These are phyloP conservation scores for Plantago coronopus DNA, from an alignment of 305 asterid genomes.

Conservation along the genomic window DNA sequence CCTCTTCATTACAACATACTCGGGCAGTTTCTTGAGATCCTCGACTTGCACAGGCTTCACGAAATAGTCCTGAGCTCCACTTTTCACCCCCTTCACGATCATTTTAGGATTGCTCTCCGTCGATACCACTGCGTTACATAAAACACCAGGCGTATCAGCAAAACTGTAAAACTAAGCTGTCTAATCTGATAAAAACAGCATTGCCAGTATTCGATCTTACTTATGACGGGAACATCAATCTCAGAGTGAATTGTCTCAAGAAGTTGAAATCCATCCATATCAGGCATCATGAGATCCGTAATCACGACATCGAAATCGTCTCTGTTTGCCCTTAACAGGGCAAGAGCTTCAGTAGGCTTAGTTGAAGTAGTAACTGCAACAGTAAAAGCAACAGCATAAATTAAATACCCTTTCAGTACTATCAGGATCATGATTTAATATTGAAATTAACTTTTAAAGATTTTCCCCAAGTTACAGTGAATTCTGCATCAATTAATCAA, in stretches of 20 bases:
- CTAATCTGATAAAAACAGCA: neutral
- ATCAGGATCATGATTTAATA: no score
- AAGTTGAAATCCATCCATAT: constrained; percentile 32
- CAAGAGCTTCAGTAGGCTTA: constrained; percentile 27
- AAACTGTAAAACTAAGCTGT: neutral
- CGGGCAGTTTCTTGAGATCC: constrained; percentile 18
- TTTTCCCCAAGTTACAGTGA: no score
- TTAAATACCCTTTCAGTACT: no score
- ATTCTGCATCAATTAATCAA: neutral
- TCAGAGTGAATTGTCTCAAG: constrained; percentile 25
- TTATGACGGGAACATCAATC: constrained; percentile 34
- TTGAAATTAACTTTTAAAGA: no score
- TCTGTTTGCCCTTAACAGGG: constrained; percentile 22
- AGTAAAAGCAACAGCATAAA: neutral
- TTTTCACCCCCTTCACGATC: constrained; percentile 22
- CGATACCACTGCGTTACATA: constrained; percentile 28
- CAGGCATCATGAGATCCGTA: constrained; percentile 25
- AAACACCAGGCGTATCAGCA: neutral
- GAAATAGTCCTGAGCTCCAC: constrained; percentile 24
- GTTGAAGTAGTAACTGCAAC: constrained; percentile 25
- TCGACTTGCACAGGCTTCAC: constrained; percentile 24
- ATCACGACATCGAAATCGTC: constrained; percentile 25
- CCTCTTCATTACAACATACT: constrained; percentile 18
- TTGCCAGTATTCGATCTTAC: constrained; percentile 17
- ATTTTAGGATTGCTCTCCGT: constrained; percentile 7